Conservation (phyloP, 2,329 filamentous ascomycete species). For the Pestalotiopsis sp. region DNA sequence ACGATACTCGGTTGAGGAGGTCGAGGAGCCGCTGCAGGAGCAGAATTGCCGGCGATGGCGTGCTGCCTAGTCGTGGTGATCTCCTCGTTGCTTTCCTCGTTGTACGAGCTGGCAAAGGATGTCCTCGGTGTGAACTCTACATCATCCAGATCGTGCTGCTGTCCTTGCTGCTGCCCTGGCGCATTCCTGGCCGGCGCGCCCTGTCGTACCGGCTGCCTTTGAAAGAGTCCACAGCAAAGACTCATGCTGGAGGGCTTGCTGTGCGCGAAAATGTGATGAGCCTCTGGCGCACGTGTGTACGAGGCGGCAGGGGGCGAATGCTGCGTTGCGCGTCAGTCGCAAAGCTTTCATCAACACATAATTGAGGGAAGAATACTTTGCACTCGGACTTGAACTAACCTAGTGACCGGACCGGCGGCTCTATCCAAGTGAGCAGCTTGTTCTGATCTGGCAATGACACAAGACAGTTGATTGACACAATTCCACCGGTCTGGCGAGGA, state of each 20-base stretch:
- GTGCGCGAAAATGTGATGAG: background rate
- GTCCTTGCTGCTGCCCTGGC: background rate
- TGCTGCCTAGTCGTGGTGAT: background rate
- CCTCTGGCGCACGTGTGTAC: too few relatives aligned
- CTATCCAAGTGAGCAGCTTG: too few relatives aligned
- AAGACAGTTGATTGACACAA: too few relatives aligned
- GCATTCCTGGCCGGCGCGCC: background rate
- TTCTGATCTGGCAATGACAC: too few relatives aligned
- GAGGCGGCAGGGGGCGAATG: background rate
- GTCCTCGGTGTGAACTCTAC: slow-evolving; percentile 26
- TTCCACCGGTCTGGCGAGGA: background rate
- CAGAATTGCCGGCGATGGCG: background rate
- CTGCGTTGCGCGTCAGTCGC: too few relatives aligned
- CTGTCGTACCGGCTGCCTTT: background rate
- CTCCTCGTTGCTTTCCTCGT: slow-evolving; percentile 8
- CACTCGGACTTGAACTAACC: too few relatives aligned
- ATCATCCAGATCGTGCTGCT: slow-evolving; percentile 17
- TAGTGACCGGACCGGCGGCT: too few relatives aligned
- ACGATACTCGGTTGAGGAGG: slow-evolving; percentile 5
- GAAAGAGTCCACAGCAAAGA: slow-evolving; percentile 14
- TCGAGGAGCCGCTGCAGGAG: background rate
- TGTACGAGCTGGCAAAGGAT: slow-evolving; percentile 21
- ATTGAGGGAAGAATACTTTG: too few relatives aligned
- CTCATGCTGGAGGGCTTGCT: slow-evolving; percentile 7
- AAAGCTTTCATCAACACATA: too few relatives aligned